Evolutionary conservation across 2,329 filamentous ascomycete species (phyloP).

Genomic region (Rhinocladiella similis): DNA sequence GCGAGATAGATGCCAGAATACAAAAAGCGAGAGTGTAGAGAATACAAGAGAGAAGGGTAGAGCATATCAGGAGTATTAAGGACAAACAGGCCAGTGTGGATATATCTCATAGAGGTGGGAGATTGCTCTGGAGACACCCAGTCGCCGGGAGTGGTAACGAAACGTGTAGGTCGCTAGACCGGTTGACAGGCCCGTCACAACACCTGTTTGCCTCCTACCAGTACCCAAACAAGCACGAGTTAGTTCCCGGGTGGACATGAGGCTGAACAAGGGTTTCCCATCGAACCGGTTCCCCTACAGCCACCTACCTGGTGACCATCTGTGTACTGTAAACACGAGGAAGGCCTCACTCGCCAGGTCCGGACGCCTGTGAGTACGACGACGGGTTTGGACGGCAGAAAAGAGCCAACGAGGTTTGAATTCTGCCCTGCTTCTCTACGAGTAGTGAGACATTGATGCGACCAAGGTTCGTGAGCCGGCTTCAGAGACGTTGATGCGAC

Average conservation of each 20-base stretch:
- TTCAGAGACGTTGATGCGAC: neutral
- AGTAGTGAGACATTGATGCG: neutral
- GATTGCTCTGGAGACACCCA: conserved; percentile 9
- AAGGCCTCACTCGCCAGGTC: too few relatives aligned
- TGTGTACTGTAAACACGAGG: too few relatives aligned
- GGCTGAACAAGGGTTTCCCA: neutral
- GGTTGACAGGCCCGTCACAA: conserved; percentile 5
- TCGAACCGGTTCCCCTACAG: neutral
- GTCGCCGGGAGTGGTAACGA: neutral
- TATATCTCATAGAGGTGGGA: conserved; percentile 3
- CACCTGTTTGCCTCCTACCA: neutral
- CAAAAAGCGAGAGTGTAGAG: neutral
- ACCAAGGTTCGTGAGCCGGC: neutral
- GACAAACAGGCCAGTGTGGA: neutral
- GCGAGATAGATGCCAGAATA: conserved; percentile 2
- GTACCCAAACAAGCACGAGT: too few relatives aligned
- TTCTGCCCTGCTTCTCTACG: too few relatives aligned
- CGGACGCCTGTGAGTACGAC: too few relatives aligned
- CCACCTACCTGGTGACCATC: too few relatives aligned
- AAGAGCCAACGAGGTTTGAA: too few relatives aligned
- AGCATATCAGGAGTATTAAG: neutral
- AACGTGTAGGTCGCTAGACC: conserved; percentile 14
- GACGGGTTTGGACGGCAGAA: too few relatives aligned
- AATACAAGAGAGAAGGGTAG: conserved; percentile 2
- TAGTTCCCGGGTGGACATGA: neutral